These are phyloP conservation scores for Sequoiadendron giganteum DNA, from an alignment of 75 land plant species.

Conservation along the genomic window DNA sequence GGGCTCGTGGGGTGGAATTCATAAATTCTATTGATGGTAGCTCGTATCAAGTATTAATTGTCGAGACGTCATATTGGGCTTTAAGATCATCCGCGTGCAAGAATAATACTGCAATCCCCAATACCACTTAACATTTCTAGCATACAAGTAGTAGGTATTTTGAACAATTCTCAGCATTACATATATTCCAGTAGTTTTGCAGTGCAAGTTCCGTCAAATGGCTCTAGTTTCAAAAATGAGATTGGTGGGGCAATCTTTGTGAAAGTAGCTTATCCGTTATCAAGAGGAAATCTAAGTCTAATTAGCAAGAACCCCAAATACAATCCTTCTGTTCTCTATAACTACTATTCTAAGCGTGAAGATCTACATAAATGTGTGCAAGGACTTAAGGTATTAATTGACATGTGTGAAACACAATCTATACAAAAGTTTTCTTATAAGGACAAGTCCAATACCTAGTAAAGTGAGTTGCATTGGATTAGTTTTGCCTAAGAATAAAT, in stretches of 20 bases:
- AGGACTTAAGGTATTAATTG: constrained; percentile 40
- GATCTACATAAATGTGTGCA: constrained; percentile 65
- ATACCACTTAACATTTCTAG: constrained; percentile 44
- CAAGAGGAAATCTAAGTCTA: constrained; percentile 64
- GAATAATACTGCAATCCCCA: constrained; percentile 52
- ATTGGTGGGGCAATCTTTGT: constrained; percentile 19
- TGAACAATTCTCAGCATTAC: constrained; percentile 39
- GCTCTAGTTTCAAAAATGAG: neutral
- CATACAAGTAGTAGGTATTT: constrained; percentile 73
- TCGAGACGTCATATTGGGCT: no score
- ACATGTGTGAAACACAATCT: neutral
- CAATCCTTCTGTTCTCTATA: constrained; percentile 80
- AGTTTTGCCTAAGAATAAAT: neutral
- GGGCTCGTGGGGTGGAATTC: constrained; percentile 62
- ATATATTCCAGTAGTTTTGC: constrained; percentile 66
- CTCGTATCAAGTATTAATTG: constrained; percentile 19
- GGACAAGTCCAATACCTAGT: neutral
- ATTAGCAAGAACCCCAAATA: constrained; percentile 41
- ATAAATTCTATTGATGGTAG: constrained; percentile 34
- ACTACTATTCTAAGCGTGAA: constrained; percentile 64
- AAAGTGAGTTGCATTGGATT: neutral
- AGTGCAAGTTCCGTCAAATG: neutral
- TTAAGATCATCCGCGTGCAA: constrained; percentile 82
- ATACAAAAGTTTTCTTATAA: neutral
- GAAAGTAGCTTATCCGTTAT: constrained; percentile 67